Base-by-base conservation (phyloP, 305 asterid genomes). In the Plantago rigida region DNA sequence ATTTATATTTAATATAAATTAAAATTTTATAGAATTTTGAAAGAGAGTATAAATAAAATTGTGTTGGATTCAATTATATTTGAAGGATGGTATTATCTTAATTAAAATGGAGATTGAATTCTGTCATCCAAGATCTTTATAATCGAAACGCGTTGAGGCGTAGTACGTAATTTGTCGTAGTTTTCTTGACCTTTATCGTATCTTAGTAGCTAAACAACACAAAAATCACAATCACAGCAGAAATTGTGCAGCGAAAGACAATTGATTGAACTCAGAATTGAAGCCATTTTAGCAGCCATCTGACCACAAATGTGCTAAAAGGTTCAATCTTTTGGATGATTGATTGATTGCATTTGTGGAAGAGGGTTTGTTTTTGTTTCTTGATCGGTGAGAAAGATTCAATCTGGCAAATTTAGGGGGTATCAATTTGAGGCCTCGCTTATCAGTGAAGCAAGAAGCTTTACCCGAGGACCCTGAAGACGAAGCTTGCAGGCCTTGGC, bases 361-460 rank as follows among this genome's bases (percentile, higher is more conserved):
- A 28, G 28, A 7, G 19, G 19, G 3, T 48, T 1, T n/a, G 4
- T 47, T 47, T 48, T 5, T 31, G 19, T 64, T 67, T 56, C 49
- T 9, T n/a, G 31, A 24, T 47, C 47, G 63, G 52, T 46, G 41
- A 44, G 60, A 26, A 22, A 49, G 52, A 47, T 65, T 70, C 76
- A 85, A 83, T 75, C 94, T 84, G 96, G 95, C 98, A 78, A 81
- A 84, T 73, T 78, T 85, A 72, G 95, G 85, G 51, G 90, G 87
- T 66, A 56, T 82, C 47, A 85, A 76, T 80, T 78, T 84, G 75
- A 78, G 96, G 92, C 89, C 95, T 71, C 94, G 95, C 80, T 82
- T 79, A 84, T 68, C 87, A 24, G 81, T 77, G 75, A 86, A 87
- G 71, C 96, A 86, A 79, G 82, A 88, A 77, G 80, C 91, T 77